These are phyloP conservation scores for Ganoderma lingzhi DNA, from an alignment of 1,284 basidiomycete species.

Conservation along the genomic window DNA sequence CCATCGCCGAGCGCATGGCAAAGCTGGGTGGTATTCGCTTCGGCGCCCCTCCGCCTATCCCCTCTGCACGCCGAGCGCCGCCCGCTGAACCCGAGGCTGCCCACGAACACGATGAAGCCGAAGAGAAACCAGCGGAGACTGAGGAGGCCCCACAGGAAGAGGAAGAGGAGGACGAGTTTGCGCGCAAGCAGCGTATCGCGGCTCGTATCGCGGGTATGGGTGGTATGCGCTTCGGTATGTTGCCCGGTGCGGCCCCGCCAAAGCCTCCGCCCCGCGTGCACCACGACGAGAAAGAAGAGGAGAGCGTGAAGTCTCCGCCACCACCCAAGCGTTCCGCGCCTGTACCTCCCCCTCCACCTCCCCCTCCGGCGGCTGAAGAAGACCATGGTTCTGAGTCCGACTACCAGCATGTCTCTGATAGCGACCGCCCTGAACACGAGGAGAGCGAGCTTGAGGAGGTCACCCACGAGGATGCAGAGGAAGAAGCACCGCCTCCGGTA, in stretches of 20 bases:
- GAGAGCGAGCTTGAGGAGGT: slow-evolving; percentile 76
- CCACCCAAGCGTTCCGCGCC: slow-evolving; percentile 33
- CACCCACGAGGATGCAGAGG: slow-evolving; percentile 58
- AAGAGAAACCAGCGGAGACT: slow-evolving; percentile 34
- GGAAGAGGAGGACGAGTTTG: slow-evolving; percentile 65
- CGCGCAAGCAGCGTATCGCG: slow-evolving; percentile 74
- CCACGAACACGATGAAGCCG: slow-evolving; percentile 41
- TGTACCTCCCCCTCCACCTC: slow-evolving; percentile 40
- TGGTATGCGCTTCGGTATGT: slow-evolving; percentile 80
- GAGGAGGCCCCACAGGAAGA: slow-evolving; percentile 38
- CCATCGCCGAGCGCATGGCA: slow-evolving; percentile 83
- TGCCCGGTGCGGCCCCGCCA: slow-evolving; percentile 47
- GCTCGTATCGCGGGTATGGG: slow-evolving; percentile 77
- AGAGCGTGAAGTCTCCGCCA: slow-evolving; percentile 26
- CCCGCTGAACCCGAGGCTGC: slow-evolving; percentile 46
- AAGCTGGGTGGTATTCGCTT: slow-evolving; percentile 78
- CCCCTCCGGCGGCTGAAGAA: slow-evolving; percentile 44
- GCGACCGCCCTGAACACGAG: slow-evolving; percentile 68
- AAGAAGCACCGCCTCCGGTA: slow-evolving; percentile 52
- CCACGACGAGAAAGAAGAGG: slow-evolving; percentile 30
- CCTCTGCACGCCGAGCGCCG: slow-evolving; percentile 51
- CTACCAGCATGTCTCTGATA: slow-evolving; percentile 58
- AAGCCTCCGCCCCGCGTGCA: slow-evolving; percentile 27
- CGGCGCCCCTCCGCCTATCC: slow-evolving; percentile 56
- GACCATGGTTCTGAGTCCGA: slow-evolving; percentile 55